Percentiles rank a stretch among this genome's conserved stretches.
Evolutionary conservation across 2,329 filamentous ascomycete genomes (phyloP).

Genomic region (Nakataea oryzae): DNA sequence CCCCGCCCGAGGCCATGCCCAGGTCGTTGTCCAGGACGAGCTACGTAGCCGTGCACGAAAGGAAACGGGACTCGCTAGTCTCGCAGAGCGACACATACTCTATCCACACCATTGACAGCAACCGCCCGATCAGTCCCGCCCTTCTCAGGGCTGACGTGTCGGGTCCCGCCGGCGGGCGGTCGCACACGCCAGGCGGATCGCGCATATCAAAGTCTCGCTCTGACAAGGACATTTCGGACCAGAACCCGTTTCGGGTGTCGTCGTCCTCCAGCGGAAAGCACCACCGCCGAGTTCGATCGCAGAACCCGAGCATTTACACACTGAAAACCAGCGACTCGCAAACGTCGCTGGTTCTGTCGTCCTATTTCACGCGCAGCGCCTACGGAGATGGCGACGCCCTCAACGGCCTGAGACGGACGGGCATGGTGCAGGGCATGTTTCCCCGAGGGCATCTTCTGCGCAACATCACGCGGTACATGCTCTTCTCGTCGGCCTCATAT

Average conservation of each 20-base stretch:
- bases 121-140: conserved; percentile 32
- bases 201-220: conserved; percentile 20
- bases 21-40: conserved; percentile 34
- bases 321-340: conserved; percentile 45
- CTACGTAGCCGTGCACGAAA: conserved; percentile 39
- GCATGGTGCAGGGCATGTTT: conserved; percentile 47
- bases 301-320: conserved; percentile 46
- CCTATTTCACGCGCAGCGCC: conserved; percentile 35
- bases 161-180: conserved; percentile 10
- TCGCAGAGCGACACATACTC: conserved; percentile 47
- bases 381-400: conserved; percentile 33
- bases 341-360: conserved; percentile 39
- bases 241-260: neutral
- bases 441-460: conserved; percentile 47
- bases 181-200: conserved; percentile 14
- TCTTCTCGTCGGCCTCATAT: conserved; percentile 57
- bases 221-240: conserved; percentile 19
- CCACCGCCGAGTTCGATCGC: conserved; percentile 20
- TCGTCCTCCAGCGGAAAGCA: conserved; percentile 6
- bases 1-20: conserved; percentile 10
- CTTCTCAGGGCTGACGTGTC: neutral
- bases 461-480: conserved; percentile 55
- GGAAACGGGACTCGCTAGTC: conserved; percentile 40
- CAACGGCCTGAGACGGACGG: conserved; percentile 36
- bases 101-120: conserved; percentile 32